Percentiles rank a stretch among this genome's conserved stretches.
phyloP scores from a whole-genome alignment of 169 alveolate species.

The Cyclospora cayetanensis region DNA sequence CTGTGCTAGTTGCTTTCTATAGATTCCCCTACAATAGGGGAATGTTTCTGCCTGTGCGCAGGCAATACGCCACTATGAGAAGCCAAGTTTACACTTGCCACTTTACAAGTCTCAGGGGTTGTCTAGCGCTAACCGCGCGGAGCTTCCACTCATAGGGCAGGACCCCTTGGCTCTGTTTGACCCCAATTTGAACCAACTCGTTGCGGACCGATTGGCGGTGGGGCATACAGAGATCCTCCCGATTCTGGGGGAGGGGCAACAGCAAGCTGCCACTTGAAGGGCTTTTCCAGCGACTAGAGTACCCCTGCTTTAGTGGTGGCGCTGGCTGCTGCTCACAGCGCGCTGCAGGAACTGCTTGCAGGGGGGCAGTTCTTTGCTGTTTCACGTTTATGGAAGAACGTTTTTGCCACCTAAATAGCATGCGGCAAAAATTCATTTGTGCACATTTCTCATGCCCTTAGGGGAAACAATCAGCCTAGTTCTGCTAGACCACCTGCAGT shows the following conservation, averaged over 20 bases:
- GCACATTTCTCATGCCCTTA: no score
- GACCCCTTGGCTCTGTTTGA: conserved; percentile 41
- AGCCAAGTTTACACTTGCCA: conserved; percentile 38
- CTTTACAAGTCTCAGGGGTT: not conserved
- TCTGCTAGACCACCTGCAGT: no score
- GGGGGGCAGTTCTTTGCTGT: no score
- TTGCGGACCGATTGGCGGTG: not conserved
- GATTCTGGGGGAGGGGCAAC: not conserved
- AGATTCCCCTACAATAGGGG: no score
- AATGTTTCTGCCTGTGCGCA: not conserved
- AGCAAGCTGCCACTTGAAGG: not conserved
- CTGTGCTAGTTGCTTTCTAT: not conserved
- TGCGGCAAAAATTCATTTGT: no score
- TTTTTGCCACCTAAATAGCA: no score
- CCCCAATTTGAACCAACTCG: conserved; percentile 19
- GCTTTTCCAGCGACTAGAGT: not conserved
- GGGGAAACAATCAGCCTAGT: no score
- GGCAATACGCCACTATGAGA: not conserved
- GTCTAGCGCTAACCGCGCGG: not conserved
- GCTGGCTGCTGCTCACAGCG: not conserved
- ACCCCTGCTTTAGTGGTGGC: not conserved
- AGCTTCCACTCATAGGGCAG: conserved; percentile 1
- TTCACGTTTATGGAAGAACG: no score
- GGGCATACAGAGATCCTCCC: conserved; percentile 41
- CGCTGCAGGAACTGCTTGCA: not conserved